Conservation (phyloP, 805 yeast species). For the Ogataea saltuana region DNA sequence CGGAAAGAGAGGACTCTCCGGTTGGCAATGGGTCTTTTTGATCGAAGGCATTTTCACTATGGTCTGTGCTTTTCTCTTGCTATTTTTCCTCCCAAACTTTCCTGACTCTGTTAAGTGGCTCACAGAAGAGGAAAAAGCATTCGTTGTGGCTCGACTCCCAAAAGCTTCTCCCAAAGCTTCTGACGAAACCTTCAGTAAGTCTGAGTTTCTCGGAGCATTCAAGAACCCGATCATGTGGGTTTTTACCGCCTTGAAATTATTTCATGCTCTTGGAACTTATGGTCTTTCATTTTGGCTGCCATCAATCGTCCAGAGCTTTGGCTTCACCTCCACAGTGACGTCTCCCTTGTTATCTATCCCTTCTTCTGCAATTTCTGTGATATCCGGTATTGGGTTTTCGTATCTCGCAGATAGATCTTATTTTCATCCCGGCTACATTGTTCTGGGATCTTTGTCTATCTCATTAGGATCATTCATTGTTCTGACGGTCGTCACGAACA, state of each 20-base stretch:
- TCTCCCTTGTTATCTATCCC: slow-evolving; percentile 28
- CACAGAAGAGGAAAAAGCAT: slow-evolving; percentile 7
- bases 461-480: slow-evolving; percentile 10
- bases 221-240: slow-evolving; percentile 8
- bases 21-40: slow-evolving; percentile 72
- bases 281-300: slow-evolving; percentile 21
- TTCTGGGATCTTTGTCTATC: background rate
- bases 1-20: slow-evolving; percentile 51
- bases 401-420: slow-evolving; percentile 7
- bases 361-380: slow-evolving; percentile 14
- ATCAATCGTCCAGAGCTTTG: slow-evolving; percentile 24
- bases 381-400: slow-evolving; percentile 6
- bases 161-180: slow-evolving; percentile 5
- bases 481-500: slow-evolving; percentile 11
- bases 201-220: slow-evolving; percentile 2
- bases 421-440: slow-evolving; percentile 8
- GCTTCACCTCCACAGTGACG: slow-evolving; percentile 25
- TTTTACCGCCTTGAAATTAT: slow-evolving; percentile 4
- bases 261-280: slow-evolving; percentile 5
- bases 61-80: slow-evolving; percentile 56
- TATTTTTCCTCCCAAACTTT: slow-evolving; percentile 59
- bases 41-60: slow-evolving; percentile 60
- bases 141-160: slow-evolving; percentile 9
- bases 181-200: slow-evolving; percentile 8
- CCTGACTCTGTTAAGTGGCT: slow-evolving; percentile 15